These are phyloP conservation scores for Leishmania guyanensis DNA, from an alignment of 208 protist species.

Conservation along the genomic window DNA sequence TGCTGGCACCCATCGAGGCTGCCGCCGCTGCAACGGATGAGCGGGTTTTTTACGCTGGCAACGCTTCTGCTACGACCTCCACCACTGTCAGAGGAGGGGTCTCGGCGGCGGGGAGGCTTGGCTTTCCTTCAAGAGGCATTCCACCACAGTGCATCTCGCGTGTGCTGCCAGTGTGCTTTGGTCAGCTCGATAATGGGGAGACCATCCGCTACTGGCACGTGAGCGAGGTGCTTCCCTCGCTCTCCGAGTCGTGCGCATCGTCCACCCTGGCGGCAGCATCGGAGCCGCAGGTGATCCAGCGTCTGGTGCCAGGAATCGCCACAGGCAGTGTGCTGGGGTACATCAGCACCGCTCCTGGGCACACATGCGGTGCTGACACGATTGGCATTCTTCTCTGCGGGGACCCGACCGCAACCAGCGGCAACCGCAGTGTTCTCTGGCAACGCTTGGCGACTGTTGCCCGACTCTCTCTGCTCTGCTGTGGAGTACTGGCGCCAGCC, in stretches of 20 bases:
- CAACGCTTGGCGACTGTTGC: constrained; percentile 10
- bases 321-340: constrained; percentile 27
- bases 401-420: background rate
- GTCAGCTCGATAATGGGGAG: constrained; percentile 57
- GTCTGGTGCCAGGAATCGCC: constrained; percentile 7
- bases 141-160: constrained; percentile 4
- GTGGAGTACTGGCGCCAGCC: constrained; percentile 21
- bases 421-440: constrained; percentile 6
- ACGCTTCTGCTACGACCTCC: background rate
- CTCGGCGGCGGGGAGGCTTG: background rate
- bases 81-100: background rate
- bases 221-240: constrained; percentile 40
- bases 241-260: constrained; percentile 29
- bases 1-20: constrained; percentile 35
- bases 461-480: constrained; percentile 21
- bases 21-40: background rate
- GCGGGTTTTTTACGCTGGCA: background rate
- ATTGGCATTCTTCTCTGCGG: constrained; percentile 10
- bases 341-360: constrained; percentile 9
- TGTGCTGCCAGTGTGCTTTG: constrained; percentile 59
- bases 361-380: constrained; percentile 18
- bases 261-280: constrained; percentile 4
- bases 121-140: background rate
- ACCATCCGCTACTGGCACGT: constrained; percentile 62
- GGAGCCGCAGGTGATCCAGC: constrained; percentile 31